A percentile compares a stretch with the other conserved stretches of the same genome.
Evolutionary conservation across 305 asterid genomes (phyloP).

Genomic region (Vinca major): DNA sequence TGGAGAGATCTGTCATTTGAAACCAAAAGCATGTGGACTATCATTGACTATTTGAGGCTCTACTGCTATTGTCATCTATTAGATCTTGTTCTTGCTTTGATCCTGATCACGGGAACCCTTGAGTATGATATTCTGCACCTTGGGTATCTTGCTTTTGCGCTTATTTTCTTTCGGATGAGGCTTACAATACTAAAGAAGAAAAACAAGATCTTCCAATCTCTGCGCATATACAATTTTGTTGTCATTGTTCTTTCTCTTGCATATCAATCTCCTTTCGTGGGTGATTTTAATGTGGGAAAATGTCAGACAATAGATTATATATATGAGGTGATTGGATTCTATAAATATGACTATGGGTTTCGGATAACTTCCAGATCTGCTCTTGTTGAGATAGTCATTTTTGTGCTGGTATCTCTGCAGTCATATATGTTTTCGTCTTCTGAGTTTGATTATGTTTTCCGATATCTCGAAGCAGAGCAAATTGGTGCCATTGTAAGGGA

Average conservation of each 20-base stretch:
- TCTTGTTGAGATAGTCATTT: slow-evolving; percentile 85
- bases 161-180: slow-evolving; percentile 90
- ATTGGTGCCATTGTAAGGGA: slow-evolving; percentile 94
- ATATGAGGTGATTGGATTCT: slow-evolving; percentile 90
- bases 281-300: slow-evolving; percentile 65
- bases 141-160: slow-evolving; percentile 94
- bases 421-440: slow-evolving; percentile 95
- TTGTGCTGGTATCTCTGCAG: slow-evolving; percentile 85
- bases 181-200: slow-evolving; percentile 84
- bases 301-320: slow-evolving; percentile 85
- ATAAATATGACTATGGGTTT: slow-evolving; percentile 93
- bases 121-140: slow-evolving; percentile 97
- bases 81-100: slow-evolving; percentile 85
- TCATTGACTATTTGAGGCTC: slow-evolving; percentile 88
- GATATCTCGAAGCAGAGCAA: slow-evolving; percentile 98
- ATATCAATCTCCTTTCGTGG: slow-evolving; percentile 90
- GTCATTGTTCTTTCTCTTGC: slow-evolving; percentile 95
- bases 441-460: slow-evolving; percentile 91
- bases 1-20: slow-evolving; percentile 97
- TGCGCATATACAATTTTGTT: slow-evolving; percentile 79
- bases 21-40: slow-evolving; percentile 98
- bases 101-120: slow-evolving; percentile 87
- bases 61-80: slow-evolving; percentile 98
- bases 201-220: slow-evolving; percentile 77
- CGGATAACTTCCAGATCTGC: slow-evolving; percentile 98